These are phyloP conservation scores for Baudoinia panamericana DNA, from an alignment of 495 filamentous ascomycete genomes.

Conservation along the genomic window DNA sequence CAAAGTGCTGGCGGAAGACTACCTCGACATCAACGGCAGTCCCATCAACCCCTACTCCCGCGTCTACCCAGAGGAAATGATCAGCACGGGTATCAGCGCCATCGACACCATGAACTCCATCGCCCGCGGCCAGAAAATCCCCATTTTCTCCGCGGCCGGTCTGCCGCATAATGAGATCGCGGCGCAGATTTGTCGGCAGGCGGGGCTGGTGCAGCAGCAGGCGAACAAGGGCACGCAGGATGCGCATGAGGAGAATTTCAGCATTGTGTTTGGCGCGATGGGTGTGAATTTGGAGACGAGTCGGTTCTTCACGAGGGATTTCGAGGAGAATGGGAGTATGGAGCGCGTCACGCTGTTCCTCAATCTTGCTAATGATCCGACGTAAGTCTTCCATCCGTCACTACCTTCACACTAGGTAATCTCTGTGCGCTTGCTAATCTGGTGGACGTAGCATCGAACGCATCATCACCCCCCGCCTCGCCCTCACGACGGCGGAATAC, in stretches of 20 bases:
- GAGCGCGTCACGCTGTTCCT: conserved; percentile 94
- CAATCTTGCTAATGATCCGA: conserved; percentile 97
- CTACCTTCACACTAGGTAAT: no score
- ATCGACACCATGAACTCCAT: conserved; percentile 99
- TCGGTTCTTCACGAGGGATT: conserved; percentile 96
- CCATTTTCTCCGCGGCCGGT: conserved; percentile 98
- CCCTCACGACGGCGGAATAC: conserved; percentile 97
- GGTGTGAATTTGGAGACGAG: conserved; percentile 99
- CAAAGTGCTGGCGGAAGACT: conserved; percentile 95
- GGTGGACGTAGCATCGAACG: conserved; percentile 69
- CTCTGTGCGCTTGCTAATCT: no score
- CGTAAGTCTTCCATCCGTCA: conserved; percentile 42
- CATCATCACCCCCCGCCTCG: conserved; percentile 98
- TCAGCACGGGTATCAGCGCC: conserved; percentile 96
- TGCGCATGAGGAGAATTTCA: conserved; percentile 97
- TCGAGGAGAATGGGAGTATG: conserved; percentile 98
- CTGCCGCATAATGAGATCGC: conserved; percentile 98
- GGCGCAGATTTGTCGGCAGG: conserved; percentile 93
- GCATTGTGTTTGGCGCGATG: conserved; percentile 98
- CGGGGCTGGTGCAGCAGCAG: conserved; percentile 73
- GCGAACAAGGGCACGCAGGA: conserved; percentile 87
- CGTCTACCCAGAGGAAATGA: conserved; percentile 99
- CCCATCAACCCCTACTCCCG: conserved; percentile 98
- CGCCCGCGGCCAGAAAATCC: conserved; percentile 98
- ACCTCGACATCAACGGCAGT: conserved; percentile 96